Conservation (phyloP, 495 filamentous ascomycete species). For the Xanthoparmelia taractica region DNA sequence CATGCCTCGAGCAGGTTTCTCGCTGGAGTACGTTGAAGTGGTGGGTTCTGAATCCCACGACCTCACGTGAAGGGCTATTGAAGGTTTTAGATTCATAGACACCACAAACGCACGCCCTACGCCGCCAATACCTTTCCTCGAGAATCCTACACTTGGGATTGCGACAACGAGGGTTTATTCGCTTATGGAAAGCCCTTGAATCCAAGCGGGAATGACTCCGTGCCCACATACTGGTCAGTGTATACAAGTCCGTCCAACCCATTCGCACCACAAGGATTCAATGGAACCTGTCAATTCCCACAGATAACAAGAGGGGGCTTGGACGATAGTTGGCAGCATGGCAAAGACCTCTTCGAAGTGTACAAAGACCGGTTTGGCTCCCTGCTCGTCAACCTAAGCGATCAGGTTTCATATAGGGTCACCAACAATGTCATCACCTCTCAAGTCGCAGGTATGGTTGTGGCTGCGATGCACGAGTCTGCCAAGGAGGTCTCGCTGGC, state of each 20-base stretch:
- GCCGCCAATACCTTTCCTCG: constrained; percentile 57
- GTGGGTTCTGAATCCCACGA: neutral
- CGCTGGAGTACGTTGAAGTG: constrained; percentile 56
- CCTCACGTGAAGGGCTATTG: neutral
- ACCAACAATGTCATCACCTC: constrained; percentile 65
- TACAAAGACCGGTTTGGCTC: constrained; percentile 55
- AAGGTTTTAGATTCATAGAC: constrained; percentile 51
- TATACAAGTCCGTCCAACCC: constrained; percentile 51
- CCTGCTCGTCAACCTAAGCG: constrained; percentile 41
- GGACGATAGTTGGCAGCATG: constrained; percentile 59
- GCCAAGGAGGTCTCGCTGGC: constrained; percentile 36
- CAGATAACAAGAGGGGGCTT: constrained; percentile 59
- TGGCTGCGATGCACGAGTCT: constrained; percentile 49
- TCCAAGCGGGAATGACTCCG: constrained; percentile 33
- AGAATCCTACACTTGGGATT: constrained; percentile 59
- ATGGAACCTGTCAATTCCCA: constrained; percentile 61
- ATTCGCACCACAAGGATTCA: constrained; percentile 48
- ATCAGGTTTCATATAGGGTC: constrained; percentile 49
- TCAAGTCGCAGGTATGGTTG: constrained; percentile 59
- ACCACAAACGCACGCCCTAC: constrained; percentile 69
- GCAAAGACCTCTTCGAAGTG: constrained; percentile 53
- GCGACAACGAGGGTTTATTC: constrained; percentile 52
- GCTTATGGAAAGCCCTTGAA: constrained; percentile 46
- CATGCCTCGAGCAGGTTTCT: constrained; percentile 39
- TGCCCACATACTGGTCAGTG: constrained; percentile 49